Conservation (phyloP, 2,329 filamentous ascomycete genomes). For the Aspergillus clavatus region DNA sequence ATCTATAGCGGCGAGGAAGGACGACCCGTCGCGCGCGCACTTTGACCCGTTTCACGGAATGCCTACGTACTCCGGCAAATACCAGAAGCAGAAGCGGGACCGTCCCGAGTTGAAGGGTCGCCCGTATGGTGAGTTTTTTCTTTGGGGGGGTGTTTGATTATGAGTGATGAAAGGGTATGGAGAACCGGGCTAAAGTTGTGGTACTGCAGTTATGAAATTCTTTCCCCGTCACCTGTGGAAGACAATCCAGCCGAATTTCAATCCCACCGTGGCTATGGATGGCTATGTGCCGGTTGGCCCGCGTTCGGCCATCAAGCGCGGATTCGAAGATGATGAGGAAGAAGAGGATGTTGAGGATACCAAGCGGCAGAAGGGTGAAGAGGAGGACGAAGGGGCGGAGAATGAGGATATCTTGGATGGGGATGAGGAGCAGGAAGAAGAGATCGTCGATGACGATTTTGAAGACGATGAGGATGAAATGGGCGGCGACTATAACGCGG, state of each 20-base stretch:
- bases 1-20: slow-evolving; percentile 40
- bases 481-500: slow-evolving; percentile 59
- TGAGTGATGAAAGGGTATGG: no score
- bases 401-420: slow-evolving; percentile 41
- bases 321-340: slow-evolving; percentile 45
- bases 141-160: not conserved
- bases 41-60: slow-evolving; percentile 61
- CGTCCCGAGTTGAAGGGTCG: slow-evolving; percentile 52
- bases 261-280: slow-evolving; percentile 29
- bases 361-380: slow-evolving; percentile 31
- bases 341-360: slow-evolving; percentile 30
- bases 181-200: not conserved
- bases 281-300: slow-evolving; percentile 22
- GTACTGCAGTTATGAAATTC: slow-evolving; percentile 48
- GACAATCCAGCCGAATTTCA: slow-evolving; percentile 47
- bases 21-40: slow-evolving; percentile 41
- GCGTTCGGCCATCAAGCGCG: slow-evolving; percentile 28
- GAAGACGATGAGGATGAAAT: slow-evolving; percentile 56
- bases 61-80: slow-evolving; percentile 56
- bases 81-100: slow-evolving; percentile 52
- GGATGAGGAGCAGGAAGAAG: slow-evolving; percentile 48
- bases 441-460: slow-evolving; percentile 55
- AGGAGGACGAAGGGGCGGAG: slow-evolving; percentile 27
- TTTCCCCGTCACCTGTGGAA: slow-evolving; percentile 57
- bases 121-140: slow-evolving; percentile 50